Percentiles rank a stretch among this genome's conserved stretches.
Conservation (phyloP, 1,139 yeast species). For the Suzukiozyma palmioleophila region DNA sequence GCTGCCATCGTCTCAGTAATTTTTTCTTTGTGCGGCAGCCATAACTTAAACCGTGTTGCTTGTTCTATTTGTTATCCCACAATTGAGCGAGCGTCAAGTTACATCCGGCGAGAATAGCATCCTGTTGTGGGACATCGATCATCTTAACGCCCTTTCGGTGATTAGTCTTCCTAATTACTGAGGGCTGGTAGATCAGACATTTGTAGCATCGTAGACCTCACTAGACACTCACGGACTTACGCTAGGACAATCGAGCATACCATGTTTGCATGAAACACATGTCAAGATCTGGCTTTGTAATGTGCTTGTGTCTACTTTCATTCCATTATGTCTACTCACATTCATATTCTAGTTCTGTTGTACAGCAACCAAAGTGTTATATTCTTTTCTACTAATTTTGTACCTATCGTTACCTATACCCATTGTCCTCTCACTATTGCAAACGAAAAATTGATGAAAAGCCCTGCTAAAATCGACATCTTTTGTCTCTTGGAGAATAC, state of each 20-base stretch:
- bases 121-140: constrained; percentile 21
- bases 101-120: constrained; percentile 44
- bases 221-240: no score
- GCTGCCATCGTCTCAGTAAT: constrained; percentile 1
- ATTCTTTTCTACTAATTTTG: neutral
- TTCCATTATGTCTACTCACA: no score
- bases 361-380: neutral
- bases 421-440: constrained; percentile 52
- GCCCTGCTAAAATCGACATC: constrained; percentile 61
- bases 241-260: no score
- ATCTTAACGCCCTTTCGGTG: constrained; percentile 48
- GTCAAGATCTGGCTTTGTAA: no score
- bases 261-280: no score
- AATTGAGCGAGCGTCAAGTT: constrained; percentile 56
- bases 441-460: constrained; percentile 53
- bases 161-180: constrained; percentile 19
- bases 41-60: constrained; percentile 55
- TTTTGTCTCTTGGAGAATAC: constrained; percentile 55
- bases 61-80: constrained; percentile 48
- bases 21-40: constrained; percentile 51
- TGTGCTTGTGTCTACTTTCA: no score
- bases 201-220: neutral
- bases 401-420: constrained; percentile 9
- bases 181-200: constrained; percentile 55
- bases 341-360: no score